Evolutionary conservation across 2,329 filamentous ascomycete genomes (phyloP), one percentile per base, ranked within the genome.

Genomic region (Phoma sp.): DNA sequence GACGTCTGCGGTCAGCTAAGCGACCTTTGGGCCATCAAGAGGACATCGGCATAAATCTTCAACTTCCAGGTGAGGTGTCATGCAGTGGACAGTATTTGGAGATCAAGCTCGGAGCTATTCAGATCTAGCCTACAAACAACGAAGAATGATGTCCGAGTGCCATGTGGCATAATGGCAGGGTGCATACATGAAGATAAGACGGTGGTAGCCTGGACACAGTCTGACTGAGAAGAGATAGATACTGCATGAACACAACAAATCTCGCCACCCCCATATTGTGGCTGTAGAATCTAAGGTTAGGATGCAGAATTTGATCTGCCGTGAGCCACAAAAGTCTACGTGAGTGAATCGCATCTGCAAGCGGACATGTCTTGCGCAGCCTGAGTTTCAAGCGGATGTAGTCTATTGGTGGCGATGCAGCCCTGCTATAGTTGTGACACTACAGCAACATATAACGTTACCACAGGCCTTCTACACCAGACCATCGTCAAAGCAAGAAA

Each of bases 351-450:
- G 41, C 9, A 24, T n/a, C 40, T 13, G 52, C 52, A 55, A 50
- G 32, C 52, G 45, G 45, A 45, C 9, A 10, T 50, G 52, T 55
- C 46, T 50, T 36, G 35, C 10, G 27, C 36, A 36, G 35, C 15
- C 39, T 21, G 35, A 38, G n/a, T 13, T 15, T 15, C 21, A 35
- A 48, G 44, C 33, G 21, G 15, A 1, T n/a, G 31, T 6, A 24
- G 8, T 6, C 39, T 27, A 50, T 55, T 55, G 52, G 46, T 8
- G 24, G 24, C 25, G 45, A 50, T n/a, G 27, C 45, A 55, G 40
- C 52, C 52, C 24, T 40, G 35, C 46, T 36, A 31, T 31, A 21
- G 46, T 24, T 33, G n/a, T 29, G 24, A 13, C 10, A 17, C 24
- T 19, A 36, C 15, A 45, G n/a, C 15, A 41, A 13, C 31, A 50